Evolutionary conservation across 805 yeast genomes (phyloP), one percentile per base, ranked within the genome.

Genomic region (Zygotorulaspora chibaensis): DNA sequence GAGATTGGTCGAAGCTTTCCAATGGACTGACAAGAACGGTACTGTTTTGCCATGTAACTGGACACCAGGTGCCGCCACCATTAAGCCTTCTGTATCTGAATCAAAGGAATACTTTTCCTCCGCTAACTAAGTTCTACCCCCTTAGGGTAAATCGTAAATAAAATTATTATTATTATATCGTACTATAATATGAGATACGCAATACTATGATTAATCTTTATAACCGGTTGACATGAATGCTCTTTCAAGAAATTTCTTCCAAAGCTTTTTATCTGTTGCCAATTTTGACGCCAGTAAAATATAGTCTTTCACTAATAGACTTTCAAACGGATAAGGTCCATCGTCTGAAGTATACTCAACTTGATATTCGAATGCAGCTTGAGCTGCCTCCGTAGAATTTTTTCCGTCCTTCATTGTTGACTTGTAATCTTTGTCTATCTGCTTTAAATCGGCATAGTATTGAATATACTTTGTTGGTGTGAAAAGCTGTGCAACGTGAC

Each of bases 11-110:
- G 98, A 93, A 71, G 99, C 97, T 61, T 93, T 93, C 96, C 96
- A 91, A 79, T 93, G 95, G 90, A 87, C 96, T 64, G 98, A 90
- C 73, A 86, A 87, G 79, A 78, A 93, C 83, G 99, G 99, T 76
- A 96, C 95, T 77, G 99, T 91, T 59, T 90, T 97, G 78, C 99
- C 99, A 65, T 97, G 98, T 70, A 93, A 91, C 95, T 91, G 99
- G 99, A 80, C 83, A 48, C 84, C 87, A 71, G 99, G 99, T 76
- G 70, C 87, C 53, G 96, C 87, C 68, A 86, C 96, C 72, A 88
- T 89, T 75, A 84, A 83, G 71, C 88, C 90, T 67, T 84, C 79
- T 60, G 87, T 86, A 58, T 78, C 71, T 40, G 83, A 76, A 61
- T 83, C 93, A 64, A 83, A 83, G 80, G 83, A 79, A 67, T 87